Evolutionary conservation across 768 basidiomycete species (phyloP), one percentile per base, ranked within the genome.

Genomic region (Chalciporus piperatus): DNA sequence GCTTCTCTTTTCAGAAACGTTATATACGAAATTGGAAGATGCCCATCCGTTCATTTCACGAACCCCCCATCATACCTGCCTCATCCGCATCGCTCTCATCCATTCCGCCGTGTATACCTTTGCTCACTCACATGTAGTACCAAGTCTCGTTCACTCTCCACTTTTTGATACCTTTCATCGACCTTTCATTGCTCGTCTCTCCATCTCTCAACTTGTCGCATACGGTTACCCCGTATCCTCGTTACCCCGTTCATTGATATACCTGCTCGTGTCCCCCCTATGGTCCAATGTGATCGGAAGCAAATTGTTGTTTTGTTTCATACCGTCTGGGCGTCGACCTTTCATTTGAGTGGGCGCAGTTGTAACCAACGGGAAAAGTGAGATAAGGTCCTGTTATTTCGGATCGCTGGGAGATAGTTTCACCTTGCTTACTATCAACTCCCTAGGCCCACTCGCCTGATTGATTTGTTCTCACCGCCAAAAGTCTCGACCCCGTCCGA

Each of bases 181-280:
- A 70, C 69, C 67, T 67, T 59, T 56, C 46, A 47, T 27, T 55
- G 19, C 42, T 56, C 51, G 56, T 43, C 27, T 41, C 25, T 28
- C n/a, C n/a, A n/a, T n/a, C 44, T 40, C 55, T 55, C 59, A 57
- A 60, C 53, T 58, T 62, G 62, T 65, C 58, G 55, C 62, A 69
- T 70, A 55, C 67, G 67, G 69, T 67, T 69, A 69, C 69, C 69
- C 68, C 69, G 67, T 70, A 70, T 55, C 69, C 55, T 53, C 47
- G 55, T 70, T 67, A 67, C 67, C 67, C 64, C 54, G 61, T 60
- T 57, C 58, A 56, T 62, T 60, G 67, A 70, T 68, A 70, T 68
- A 62, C 69, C 51, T 54, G 51, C 61, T 59, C 59, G 49, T 58
- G 35, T 35, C 44, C 43, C 33, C 44, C 43, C 33, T 44, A 60